Base-by-base conservation (phyloP, 1,284 basidiomycete genomes). In the Trichosporon coremiiforme region DNA sequence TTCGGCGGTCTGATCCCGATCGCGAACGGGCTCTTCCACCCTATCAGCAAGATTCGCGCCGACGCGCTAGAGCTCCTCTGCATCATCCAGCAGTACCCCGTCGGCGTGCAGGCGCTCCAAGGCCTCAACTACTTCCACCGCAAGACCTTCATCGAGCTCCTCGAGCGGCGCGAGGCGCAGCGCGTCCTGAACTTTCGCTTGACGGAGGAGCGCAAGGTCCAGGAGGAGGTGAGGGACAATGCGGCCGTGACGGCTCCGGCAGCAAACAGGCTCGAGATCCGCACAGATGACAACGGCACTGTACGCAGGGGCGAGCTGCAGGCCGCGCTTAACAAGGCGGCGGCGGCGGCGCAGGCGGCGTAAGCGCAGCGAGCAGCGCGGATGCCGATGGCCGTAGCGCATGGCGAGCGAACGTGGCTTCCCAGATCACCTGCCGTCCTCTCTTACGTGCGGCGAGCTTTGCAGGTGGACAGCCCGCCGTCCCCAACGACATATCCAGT, bases 71-170 rank as follows among this genome's bases (percentile, higher is more conserved):
- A 95, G 71, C 86, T 97, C 60, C 89, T 98, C 74, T 90, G 92
- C 75, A 89, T 89, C 69, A 80, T 98, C 38, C 88, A 93, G 67
- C 83, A 85, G 38, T 90, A 90, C 78, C 87, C 91, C 15, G 94
- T 95, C 72, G 95, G 96, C 0, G 86, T 90, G 29, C 87, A 93
- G 70, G 95, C 92, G 77, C 84, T 98, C 29, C 89, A 92, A 77
- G 85, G 88, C 8, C 87, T 99, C 67, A 98, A 97, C 81, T 90
- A 93, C 77, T 98, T 95, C 80, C 93, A 97, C 78, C 89, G 94
- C 47, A 80, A 80, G 70, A 75, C 79, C 29, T 79, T 74, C 64
- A 62, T 75, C 53, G 72, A 74, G 65, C 67, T 75, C 4, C 69
- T 72, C 13, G 74, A 75, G 67, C 66, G 71, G 33, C 67, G 72